Conservation (phyloP, 2,329 filamentous ascomycete species). For the Cadophora gregata region DNA sequence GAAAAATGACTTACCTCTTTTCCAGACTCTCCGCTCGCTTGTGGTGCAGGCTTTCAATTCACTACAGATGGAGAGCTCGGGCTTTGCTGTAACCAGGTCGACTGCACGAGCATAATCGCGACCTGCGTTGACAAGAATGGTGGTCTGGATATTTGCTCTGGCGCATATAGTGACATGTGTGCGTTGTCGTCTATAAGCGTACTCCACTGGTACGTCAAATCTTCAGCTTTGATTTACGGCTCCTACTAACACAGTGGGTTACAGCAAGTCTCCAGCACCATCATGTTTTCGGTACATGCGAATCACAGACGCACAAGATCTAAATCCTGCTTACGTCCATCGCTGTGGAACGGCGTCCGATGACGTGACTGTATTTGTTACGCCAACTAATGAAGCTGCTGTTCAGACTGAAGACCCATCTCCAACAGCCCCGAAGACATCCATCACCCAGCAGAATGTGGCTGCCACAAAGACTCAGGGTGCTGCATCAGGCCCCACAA, state of each 20-base stretch:
- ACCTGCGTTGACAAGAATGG: background rate
- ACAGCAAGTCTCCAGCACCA: background rate
- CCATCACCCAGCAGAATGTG: background rate
- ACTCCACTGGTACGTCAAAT: background rate
- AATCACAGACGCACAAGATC: background rate
- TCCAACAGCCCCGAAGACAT: background rate
- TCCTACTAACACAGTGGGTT: background rate
- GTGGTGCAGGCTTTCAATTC: background rate
- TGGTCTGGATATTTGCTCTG: background rate
- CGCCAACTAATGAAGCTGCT: background rate
- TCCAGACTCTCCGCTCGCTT: background rate
- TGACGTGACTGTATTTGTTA: background rate
- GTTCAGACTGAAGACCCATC: background rate
- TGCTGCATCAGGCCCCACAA: background rate
- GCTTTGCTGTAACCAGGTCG: background rate
- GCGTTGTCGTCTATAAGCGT: background rate
- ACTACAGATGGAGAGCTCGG: background rate
- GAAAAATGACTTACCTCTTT: background rate
- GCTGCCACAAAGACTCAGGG: background rate
- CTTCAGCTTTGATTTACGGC: too few species aligned
- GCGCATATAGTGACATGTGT: background rate
- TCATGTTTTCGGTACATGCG: background rate
- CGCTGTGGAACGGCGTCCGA: background rate
- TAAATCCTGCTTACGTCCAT: background rate
- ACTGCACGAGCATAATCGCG: background rate